Percentiles rank a stretch among this genome's conserved stretches.
phyloP scores from a whole-genome alignment of 176 grass and related monocot genomes.

The Luzula sylvatica region DNA sequence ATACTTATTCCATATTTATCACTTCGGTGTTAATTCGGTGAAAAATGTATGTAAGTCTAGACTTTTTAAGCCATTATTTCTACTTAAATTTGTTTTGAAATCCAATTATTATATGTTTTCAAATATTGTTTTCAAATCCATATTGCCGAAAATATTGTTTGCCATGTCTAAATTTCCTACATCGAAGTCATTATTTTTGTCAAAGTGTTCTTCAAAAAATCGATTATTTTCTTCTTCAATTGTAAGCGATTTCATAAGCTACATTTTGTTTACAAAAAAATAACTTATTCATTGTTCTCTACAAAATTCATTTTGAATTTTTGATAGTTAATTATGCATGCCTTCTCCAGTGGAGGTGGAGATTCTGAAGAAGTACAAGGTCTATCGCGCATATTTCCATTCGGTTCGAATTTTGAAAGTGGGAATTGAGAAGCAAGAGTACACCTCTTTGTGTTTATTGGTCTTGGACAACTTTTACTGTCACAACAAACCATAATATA shows the following conservation, averaged over 20 bases:
- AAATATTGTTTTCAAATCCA: too few species aligned
- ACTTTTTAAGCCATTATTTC: too few species aligned
- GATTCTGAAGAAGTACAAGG: conserved; percentile 31
- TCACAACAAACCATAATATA: conserved; percentile 29
- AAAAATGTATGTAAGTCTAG: too few species aligned
- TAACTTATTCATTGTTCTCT: background rate
- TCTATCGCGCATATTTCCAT: conserved; percentile 42
- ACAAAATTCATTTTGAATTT: background rate
- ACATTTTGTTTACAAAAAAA: conserved; percentile 17
- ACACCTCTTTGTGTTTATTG: conserved; percentile 28
- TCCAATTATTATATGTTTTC: too few species aligned
- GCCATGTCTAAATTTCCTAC: conserved; percentile 22
- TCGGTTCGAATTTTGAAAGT: conserved; percentile 69
- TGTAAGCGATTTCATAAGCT: conserved; percentile 75
- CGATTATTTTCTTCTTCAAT: conserved; percentile 34
- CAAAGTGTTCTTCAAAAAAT: conserved; percentile 33
- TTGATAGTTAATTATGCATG: conserved; percentile 13
- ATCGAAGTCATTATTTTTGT: conserved; percentile 25
- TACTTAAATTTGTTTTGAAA: too few species aligned
- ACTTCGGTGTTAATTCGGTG: too few species aligned
- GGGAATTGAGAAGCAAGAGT: conserved; percentile 53
- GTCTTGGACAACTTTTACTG: conserved; percentile 50
- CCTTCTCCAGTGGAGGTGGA: conserved; percentile 63
- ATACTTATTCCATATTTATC: too few species aligned
- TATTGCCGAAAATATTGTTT: conserved; percentile 24